phyloP scores from a whole-genome alignment of 768 basidiomycete genomes.

The button mushroom (Agaricus bisporus) region DNA sequence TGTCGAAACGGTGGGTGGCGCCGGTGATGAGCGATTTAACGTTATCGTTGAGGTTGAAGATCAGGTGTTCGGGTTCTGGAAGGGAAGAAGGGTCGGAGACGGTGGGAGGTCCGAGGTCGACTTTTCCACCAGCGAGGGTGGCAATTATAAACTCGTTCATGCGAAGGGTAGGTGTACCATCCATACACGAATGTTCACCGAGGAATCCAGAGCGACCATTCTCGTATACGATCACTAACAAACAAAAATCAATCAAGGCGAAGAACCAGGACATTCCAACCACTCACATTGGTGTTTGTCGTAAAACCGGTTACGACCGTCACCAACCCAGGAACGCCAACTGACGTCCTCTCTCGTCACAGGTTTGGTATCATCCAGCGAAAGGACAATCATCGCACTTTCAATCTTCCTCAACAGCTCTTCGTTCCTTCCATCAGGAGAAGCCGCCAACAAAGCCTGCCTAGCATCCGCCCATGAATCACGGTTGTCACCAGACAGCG shows the following conservation, averaged over 20 bases:
- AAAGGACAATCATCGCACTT: conserved; percentile 82
- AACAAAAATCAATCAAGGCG: background rate
- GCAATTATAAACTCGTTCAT: conserved; percentile 92
- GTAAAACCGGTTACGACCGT: conserved; percentile 88
- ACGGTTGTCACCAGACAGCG: conserved; percentile 83
- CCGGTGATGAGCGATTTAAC: conserved; percentile 45
- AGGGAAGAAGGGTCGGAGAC: conserved; percentile 34
- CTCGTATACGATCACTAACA: conserved; percentile 84
- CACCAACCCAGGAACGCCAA: conserved; percentile 82
- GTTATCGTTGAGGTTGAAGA: conserved; percentile 58
- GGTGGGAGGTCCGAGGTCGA: conserved; percentile 60
- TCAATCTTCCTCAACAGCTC: conserved; percentile 74
- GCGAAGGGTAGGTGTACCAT: conserved; percentile 92
- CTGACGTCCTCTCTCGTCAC: conserved; percentile 77
- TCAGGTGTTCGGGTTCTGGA: conserved; percentile 57
- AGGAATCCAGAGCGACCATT: conserved; percentile 94
- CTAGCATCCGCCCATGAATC: conserved; percentile 83
- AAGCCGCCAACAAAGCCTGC: conserved; percentile 55
- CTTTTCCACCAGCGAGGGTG: conserved; percentile 63
- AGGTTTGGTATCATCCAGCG: conserved; percentile 79
- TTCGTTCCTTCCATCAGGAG: conserved; percentile 51
- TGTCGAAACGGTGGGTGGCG: conserved; percentile 66
- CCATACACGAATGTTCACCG: conserved; percentile 84
- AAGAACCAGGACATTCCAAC: background rate
- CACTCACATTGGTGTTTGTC: conserved; percentile 91